phyloP scores from a whole-genome alignment of 768 basidiomycete species.

The Suillus sp. region DNA sequence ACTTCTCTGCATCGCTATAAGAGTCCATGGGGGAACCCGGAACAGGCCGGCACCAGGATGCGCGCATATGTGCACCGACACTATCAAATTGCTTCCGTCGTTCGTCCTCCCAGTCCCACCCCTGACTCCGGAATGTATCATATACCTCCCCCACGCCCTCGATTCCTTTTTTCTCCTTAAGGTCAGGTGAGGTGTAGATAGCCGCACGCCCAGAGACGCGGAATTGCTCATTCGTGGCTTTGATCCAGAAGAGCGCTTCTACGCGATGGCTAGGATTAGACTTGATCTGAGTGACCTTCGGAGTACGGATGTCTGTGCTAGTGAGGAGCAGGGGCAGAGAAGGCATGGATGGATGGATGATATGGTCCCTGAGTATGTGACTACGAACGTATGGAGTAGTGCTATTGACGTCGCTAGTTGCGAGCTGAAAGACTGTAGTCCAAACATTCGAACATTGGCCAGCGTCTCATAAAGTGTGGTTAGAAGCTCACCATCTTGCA shows the following conservation, averaged over 20 bases:
- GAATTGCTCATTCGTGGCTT: constrained; percentile 68
- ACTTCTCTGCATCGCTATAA: constrained; percentile 58
- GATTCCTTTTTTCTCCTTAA: constrained; percentile 19
- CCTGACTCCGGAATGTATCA: constrained; percentile 39
- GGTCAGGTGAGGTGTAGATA: constrained; percentile 41
- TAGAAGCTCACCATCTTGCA: constrained; percentile 27
- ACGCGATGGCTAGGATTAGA: constrained; percentile 41
- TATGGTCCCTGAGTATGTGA: constrained; percentile 60
- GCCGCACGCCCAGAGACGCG: constrained; percentile 61
- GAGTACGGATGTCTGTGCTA: constrained; percentile 73
- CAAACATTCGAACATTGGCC: not conserved
- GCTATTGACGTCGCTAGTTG: constrained; percentile 27
- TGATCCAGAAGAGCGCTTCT: constrained; percentile 78
- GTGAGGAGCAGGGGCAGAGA: constrained; percentile 61
- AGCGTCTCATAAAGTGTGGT: not conserved
- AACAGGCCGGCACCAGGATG: constrained; percentile 68
- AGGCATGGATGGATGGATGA: constrained; percentile 45
- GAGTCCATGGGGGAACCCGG: constrained; percentile 59
- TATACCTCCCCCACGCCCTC: constrained; percentile 27
- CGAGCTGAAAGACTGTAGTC: constrained; percentile 56
- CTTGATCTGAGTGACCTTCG: constrained; percentile 63
- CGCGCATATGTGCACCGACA: constrained; percentile 65
- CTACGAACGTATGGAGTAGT: constrained; percentile 64
- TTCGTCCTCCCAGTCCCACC: constrained; percentile 61
- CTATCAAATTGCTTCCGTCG: constrained; percentile 59